Conservation (phyloP, 2,329 filamentous ascomycete genomes). For the Lithohypha guttulata region DNA sequence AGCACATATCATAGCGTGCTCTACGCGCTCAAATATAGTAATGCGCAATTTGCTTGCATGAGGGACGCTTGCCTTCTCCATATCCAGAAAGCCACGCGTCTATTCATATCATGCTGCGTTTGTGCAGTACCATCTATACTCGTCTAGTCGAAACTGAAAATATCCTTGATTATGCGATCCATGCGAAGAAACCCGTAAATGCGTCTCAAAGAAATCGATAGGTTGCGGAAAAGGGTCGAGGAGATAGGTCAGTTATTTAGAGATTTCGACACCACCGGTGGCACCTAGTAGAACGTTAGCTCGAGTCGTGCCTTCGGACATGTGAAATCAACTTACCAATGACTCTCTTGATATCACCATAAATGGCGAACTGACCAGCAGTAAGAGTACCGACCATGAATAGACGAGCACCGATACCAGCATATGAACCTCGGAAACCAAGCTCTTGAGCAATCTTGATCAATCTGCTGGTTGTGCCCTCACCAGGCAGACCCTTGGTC, state of each 20-base stretch:
- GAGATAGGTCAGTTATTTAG: constrained; percentile 29
- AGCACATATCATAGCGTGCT: too few relatives aligned
- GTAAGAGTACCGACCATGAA: constrained; percentile 68
- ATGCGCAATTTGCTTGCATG: too few relatives aligned
- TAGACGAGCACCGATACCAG: constrained; percentile 69
- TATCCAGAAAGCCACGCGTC: neutral
- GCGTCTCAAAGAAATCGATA: constrained; percentile 1
- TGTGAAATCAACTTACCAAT: constrained; percentile 18
- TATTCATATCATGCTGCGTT: neutral
- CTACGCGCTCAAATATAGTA: too few relatives aligned
- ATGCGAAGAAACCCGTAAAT: constrained; percentile 4
- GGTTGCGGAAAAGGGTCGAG: neutral
- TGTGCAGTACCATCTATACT: constrained; percentile 4
- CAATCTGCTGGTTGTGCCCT: constrained; percentile 68
- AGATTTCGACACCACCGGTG: constrained; percentile 64
- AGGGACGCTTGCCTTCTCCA: too few relatives aligned
- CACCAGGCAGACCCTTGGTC: constrained; percentile 76
- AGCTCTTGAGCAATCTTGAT: constrained; percentile 85
- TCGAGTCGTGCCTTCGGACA: too few relatives aligned
- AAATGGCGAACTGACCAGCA: constrained; percentile 80
- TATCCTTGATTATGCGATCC: neutral
- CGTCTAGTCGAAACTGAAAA: neutral
- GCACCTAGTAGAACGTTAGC: constrained; percentile 55
- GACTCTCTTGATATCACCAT: constrained; percentile 48
- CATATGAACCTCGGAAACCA: constrained; percentile 65